These are phyloP conservation scores for Fusarium domesticum DNA, from an alignment of 2,329 filamentous ascomycete species.

Conservation along the genomic window DNA sequence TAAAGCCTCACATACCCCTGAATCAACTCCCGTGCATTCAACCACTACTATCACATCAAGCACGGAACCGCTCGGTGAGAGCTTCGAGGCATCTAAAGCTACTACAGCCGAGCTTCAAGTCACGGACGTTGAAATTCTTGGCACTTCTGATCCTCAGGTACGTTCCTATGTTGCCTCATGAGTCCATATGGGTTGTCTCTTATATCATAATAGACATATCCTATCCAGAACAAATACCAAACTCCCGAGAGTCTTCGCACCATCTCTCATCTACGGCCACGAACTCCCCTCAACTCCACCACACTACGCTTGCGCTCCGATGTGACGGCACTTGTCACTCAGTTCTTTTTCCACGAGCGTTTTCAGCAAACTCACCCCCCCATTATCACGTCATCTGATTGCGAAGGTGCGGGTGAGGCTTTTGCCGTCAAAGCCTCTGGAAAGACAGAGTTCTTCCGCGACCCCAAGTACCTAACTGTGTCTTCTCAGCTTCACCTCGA, in stretches of 20 bases:
- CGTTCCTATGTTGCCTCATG: conserved; percentile 28
- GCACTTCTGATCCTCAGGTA: conserved; percentile 76
- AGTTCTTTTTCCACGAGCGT: conserved; percentile 68
- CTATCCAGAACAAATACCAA: conserved; percentile 95
- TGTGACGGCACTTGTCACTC: conserved; percentile 67
- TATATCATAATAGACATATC: conserved; percentile 66
- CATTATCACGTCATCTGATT: conserved; percentile 94
- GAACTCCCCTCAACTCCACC: conserved; percentile 76
- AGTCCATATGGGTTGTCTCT: conserved; percentile 3
- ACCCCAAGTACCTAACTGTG: conserved; percentile 91
- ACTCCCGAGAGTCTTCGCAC: conserved; percentile 83
- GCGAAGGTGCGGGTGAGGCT: conserved; percentile 92
- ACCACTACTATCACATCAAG: too few relatives aligned
- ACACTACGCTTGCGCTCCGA: conserved; percentile 81
- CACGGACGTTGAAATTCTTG: conserved; percentile 65
- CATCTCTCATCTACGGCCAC: conserved; percentile 80
- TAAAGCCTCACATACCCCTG: too few relatives aligned
- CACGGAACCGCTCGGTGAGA: background rate
- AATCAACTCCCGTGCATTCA: too few relatives aligned
- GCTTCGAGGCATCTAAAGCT: conserved; percentile 2
- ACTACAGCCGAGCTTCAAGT: conserved; percentile 67
- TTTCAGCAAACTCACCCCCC: conserved; percentile 88
- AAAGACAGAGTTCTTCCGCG: conserved; percentile 65
- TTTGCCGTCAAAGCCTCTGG: conserved; percentile 65
- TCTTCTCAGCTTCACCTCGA: conserved; percentile 94